These are phyloP conservation scores for Penicillium frequentans DNA, from an alignment of 2,329 filamentous ascomycete genomes.

Conservation along the genomic window DNA sequence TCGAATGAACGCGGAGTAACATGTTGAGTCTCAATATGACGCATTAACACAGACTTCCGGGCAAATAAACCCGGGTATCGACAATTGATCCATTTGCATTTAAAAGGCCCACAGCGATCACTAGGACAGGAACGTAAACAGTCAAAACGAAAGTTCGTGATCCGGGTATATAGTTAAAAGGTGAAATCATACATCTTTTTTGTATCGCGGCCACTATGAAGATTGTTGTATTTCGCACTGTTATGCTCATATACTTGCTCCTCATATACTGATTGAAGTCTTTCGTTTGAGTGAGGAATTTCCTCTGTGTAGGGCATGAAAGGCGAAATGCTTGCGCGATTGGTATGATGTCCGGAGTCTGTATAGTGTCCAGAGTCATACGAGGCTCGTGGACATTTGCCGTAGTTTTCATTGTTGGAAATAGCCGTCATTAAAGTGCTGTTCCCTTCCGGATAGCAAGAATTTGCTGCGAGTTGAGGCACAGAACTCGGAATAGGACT, in stretches of 20 bases:
- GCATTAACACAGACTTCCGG: neutral
- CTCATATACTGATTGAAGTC: neutral
- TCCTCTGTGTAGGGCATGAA: neutral
- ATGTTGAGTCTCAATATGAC: conserved; percentile 1
- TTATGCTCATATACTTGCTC: no score
- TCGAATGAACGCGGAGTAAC: neutral
- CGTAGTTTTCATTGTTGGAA: neutral
- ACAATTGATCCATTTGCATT: neutral
- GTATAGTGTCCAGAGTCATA: neutral
- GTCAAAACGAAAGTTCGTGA: neutral
- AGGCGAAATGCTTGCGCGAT: neutral
- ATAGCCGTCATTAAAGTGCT: neutral
- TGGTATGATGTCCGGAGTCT: neutral
- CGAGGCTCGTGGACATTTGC: neutral
- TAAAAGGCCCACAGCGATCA: neutral
- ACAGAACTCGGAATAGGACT: neutral
- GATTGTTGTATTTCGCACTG: neutral
- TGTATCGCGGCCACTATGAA: neutral
- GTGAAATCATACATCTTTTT: neutral
- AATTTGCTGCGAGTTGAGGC: neutral
- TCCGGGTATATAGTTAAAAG: no score
- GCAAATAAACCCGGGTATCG: neutral
- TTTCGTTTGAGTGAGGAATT: neutral
- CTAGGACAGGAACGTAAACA: neutral
- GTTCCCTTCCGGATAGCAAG: neutral